phyloP scores from a whole-genome alignment of 371 early-diverging fungal species.

The Caulochytrium protostelioides region DNA sequence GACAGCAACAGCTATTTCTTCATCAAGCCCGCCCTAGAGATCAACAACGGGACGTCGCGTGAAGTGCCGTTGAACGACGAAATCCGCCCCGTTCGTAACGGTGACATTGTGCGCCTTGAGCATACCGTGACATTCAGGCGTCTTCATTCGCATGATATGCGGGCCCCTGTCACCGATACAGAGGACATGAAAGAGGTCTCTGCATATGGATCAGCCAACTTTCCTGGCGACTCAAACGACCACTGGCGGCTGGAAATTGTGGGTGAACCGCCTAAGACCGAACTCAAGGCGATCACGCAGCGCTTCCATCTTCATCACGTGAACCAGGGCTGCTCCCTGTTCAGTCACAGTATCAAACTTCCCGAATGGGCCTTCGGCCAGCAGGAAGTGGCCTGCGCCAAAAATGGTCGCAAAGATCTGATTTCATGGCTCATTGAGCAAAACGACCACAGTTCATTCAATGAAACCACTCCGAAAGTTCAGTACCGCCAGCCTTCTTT shows the following conservation, averaged over 20 bases:
- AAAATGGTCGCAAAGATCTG: constrained; percentile 54
- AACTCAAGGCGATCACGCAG: constrained; percentile 43
- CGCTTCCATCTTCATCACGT: constrained; percentile 63
- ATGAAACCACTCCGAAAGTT: constrained; percentile 6
- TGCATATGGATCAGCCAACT: constrained; percentile 14
- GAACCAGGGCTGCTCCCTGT: constrained; percentile 47
- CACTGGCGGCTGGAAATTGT: constrained; percentile 75
- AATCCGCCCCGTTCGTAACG: constrained; percentile 31
- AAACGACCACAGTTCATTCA: constrained; percentile 8
- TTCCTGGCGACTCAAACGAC: constrained; percentile 55
- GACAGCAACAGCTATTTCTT: constrained; percentile 62
- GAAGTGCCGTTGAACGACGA: constrained; percentile 7
- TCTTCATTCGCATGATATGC: constrained; percentile 78
- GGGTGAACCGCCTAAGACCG: constrained; percentile 17
- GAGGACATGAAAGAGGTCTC: constrained; percentile 19
- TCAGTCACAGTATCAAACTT: constrained; percentile 45
- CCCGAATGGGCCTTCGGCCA: constrained; percentile 90
- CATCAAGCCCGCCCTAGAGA: constrained; percentile 34
- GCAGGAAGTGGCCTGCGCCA: constrained; percentile 78
- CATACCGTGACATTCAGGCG: constrained; percentile 47
- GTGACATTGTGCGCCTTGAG: constrained; percentile 47
- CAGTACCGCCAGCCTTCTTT: constrained; percentile 15
- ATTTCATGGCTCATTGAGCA: constrained; percentile 13
- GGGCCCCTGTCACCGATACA: constrained; percentile 39
- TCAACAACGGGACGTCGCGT: constrained; percentile 12